These are phyloP conservation scores for Paramecium octaurelia DNA, from an alignment of 73 alveolate genomes.

Conservation along the genomic window DNA sequence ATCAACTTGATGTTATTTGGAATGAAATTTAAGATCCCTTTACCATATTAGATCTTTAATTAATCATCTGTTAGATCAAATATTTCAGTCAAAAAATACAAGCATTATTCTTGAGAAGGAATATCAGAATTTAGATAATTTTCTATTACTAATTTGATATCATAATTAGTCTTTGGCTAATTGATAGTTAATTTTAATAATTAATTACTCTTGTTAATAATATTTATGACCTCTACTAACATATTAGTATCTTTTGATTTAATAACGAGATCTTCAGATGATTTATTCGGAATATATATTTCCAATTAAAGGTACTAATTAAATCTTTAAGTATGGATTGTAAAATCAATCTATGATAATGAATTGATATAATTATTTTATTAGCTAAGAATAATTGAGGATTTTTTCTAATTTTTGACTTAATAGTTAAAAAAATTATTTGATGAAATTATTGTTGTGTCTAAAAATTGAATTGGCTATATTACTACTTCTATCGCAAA, in stretches of 20 bases:
- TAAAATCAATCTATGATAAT: neutral
- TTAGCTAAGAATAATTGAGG: neutral
- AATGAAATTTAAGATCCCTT: neutral
- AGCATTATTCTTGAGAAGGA: neutral
- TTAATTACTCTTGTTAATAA: neutral
- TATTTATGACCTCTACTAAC: neutral
- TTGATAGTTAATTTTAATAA: neutral
- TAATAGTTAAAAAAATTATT: neutral
- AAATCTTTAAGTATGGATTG: neutral
- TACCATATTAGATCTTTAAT: neutral
- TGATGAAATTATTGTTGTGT: neutral
- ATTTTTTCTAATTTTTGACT: neutral
- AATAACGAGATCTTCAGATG: neutral
- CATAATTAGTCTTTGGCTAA: neutral
- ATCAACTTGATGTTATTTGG: neutral
- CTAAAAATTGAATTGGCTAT: neutral
- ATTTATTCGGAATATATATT: neutral
- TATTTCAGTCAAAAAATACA: neutral
- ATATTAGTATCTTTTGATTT: neutral
- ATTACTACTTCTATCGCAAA: neutral
- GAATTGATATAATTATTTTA: neutral
- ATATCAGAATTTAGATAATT: neutral
- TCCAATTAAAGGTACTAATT: neutral
- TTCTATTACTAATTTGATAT: neutral
- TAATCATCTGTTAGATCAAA: neutral